Evolutionary conservation across 2,329 filamentous ascomycete species (phyloP), one percentile per base, ranked within the genome.

Genomic region (Clathrospora elynae): DNA sequence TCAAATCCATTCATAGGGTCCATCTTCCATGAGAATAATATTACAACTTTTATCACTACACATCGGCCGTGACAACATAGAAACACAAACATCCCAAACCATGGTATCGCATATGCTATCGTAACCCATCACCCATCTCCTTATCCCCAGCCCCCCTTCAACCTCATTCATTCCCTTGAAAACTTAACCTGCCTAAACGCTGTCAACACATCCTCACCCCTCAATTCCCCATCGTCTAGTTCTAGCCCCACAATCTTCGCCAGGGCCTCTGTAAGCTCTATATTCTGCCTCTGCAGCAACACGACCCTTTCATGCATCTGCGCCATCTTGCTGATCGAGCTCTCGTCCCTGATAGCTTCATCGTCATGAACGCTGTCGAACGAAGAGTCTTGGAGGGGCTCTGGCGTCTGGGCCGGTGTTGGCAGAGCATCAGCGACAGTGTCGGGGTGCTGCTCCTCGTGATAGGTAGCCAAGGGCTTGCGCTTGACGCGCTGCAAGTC

Each of bases 221-320:
- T 55, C 32, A 58, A 22, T n/a, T 61, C 49, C 2, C 49, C 55
- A 35, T 56, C 40, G 32, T 59, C 51, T 12, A 51, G 9, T 26
- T 62, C 49, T 14, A 65, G 29, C 3, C 61, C 62, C 14, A 62
- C 49, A 16, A 64, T 55, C 48, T 52, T 59, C 13, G 55, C 61
- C 29, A 66, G 28, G 9, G 57, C 60, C 17, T 59, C 57, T 2
- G 54, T 56, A 4, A 67, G 47, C 34, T 62, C 49, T 5, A 40
- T 53, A 18, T 64, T 67, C 45, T 62, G 58, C 29, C 50, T 36
- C 49, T 61, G 59, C 16, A 67, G 38, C 19, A 39, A 16, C 9
- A 54, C 35, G 5, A 61, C 49, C 19, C 37, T 46, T 18, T 61
- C 45, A 41, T 63, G 46, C 19, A 64, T 38, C 5, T 32, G 42